A percentile compares a stretch with the other conserved stretches of the same genome.
Conservation (phyloP, 2,329 filamentous ascomycete species). For the Pestalotiopsis sp. region DNA sequence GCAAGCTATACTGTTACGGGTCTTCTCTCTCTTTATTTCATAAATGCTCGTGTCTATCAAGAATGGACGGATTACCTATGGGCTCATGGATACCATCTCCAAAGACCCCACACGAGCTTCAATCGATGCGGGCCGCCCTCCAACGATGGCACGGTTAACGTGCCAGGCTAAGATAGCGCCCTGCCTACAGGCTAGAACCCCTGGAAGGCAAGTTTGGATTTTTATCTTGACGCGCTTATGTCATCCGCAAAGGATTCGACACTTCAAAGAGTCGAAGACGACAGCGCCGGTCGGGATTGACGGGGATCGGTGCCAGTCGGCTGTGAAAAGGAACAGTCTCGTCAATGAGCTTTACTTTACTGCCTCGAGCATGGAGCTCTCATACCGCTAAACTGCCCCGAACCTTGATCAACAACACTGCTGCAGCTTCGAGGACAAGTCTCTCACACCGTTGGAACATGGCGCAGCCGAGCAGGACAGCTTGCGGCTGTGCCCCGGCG, state of each 20-base stretch:
- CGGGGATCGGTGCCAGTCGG: not conserved
- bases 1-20: not conserved
- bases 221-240: not conserved
- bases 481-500: slow-evolving; percentile 28
- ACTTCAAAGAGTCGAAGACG: not conserved
- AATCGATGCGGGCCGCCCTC: not conserved
- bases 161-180: not conserved
- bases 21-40: not conserved
- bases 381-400: slow-evolving; percentile 15
- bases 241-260: not conserved
- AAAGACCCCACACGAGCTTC: not conserved
- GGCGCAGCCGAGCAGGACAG: slow-evolving; percentile 23
- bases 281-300: not conserved
- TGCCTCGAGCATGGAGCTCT: slow-evolving; percentile 32
- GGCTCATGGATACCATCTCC: not conserved
- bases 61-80: not conserved
- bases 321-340: not conserved
- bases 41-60: not conserved
- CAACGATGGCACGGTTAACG: not conserved
- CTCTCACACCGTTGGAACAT: slow-evolving; percentile 16
- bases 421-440: not conserved
- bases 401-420: not conserved
- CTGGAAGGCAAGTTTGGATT: not conserved
- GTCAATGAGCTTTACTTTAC: slow-evolving; percentile 28
- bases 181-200: not conserved